These are phyloP conservation scores for Bretschneidera sinensis DNA, from an alignment of 345 rosid genomes.

Conservation along the genomic window DNA sequence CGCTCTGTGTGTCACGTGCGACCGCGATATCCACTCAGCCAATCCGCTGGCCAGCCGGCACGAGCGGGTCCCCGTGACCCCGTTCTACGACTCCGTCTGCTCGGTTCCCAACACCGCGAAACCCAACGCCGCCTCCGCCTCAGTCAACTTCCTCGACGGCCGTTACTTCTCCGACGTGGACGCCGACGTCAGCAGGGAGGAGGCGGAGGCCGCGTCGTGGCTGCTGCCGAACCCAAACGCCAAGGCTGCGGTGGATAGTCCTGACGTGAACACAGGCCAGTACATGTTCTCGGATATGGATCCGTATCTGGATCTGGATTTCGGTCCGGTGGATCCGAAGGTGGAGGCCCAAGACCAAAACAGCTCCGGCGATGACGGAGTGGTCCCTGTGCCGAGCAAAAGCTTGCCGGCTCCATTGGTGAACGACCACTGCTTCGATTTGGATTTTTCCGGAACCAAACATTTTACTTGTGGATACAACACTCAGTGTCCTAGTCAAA, in stretches of 20 bases:
- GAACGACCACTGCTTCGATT: constrained; percentile 50
- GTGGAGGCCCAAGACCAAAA: constrained; percentile 64
- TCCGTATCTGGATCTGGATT: constrained; percentile 75
- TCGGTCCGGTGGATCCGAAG: constrained; percentile 54
- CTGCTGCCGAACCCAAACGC: constrained; percentile 69
- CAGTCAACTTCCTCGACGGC: constrained; percentile 45
- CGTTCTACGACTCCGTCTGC: constrained; percentile 58
- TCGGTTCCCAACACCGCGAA: constrained; percentile 31
- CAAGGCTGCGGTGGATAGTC: constrained; percentile 37
- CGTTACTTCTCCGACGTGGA: constrained; percentile 38
- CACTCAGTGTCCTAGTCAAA: constrained; percentile 49
- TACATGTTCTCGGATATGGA: constrained; percentile 65
- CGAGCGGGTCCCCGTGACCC: constrained; percentile 77
- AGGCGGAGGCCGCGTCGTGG: constrained; percentile 87
- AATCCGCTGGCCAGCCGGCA: constrained; percentile 91
- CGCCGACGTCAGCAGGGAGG: constrained; percentile 60
- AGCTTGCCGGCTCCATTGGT: constrained; percentile 31
- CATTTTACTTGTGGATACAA: constrained; percentile 38
- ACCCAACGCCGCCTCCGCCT: constrained; percentile 27
- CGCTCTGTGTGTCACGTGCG: constrained; percentile 91
- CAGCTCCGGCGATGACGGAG: constrained; percentile 80
- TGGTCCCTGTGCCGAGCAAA: constrained; percentile 65
- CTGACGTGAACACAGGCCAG: constrained; percentile 66
- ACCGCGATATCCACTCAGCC: constrained; percentile 95
- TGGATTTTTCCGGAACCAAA: constrained; percentile 57